These are phyloP conservation scores for Logfia minima DNA, from an alignment of 129 eudicot species.

Conservation along the genomic window DNA sequence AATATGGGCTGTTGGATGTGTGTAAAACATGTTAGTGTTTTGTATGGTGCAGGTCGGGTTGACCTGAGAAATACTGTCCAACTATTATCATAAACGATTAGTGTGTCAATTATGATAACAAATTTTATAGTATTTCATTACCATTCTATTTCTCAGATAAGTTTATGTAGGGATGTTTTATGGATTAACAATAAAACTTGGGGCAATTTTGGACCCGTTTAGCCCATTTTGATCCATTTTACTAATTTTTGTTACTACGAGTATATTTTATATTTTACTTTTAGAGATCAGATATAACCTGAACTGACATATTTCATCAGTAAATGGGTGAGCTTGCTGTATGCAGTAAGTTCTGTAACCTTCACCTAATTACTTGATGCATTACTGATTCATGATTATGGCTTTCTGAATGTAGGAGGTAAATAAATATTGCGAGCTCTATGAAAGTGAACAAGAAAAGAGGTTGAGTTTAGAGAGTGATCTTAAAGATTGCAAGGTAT, in stretches of 20 bases:
- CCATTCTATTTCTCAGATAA: not conserved
- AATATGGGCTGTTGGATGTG: not conserved
- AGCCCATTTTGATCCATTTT: not conserved
- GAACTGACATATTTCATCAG: not conserved
- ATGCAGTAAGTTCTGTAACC: not conserved
- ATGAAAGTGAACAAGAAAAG: conserved; percentile 64
- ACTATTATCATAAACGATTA: not conserved
- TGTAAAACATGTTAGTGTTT: not conserved
- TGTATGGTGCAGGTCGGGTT: too few species aligned
- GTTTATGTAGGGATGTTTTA: not conserved
- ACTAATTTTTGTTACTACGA: not conserved
- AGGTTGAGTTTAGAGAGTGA: conserved; percentile 55
- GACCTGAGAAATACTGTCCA: too few species aligned
- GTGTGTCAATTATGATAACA: not conserved
- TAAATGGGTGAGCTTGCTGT: not conserved
- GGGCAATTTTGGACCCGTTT: not conserved
- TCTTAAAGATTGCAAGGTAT: conserved; percentile 86
- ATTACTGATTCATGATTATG: conserved; percentile 10
- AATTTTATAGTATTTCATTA: not conserved
- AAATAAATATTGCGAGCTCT: conserved; percentile 59
- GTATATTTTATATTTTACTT: not conserved
- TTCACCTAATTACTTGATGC: not conserved
- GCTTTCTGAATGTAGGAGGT: conserved; percentile 49
- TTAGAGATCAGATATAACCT: not conserved
- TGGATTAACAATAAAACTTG: not conserved